Evolutionary conservation across 2,329 filamentous ascomycete genomes (phyloP).

Genomic region (Beauveria pseudobassiana): DNA sequence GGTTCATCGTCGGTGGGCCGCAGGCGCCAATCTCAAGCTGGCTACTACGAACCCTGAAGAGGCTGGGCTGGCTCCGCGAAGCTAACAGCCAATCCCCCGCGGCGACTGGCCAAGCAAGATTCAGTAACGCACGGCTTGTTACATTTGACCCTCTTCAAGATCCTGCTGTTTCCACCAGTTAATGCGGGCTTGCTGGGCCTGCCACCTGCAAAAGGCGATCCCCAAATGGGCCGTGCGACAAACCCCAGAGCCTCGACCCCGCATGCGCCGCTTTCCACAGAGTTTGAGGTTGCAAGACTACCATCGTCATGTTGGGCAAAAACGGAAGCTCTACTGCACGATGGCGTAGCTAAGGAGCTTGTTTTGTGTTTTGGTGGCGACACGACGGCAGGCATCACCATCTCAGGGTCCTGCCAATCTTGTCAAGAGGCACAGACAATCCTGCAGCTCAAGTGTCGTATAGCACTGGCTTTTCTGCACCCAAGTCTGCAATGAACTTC

Average conservation of each 20-base stretch:
- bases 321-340: constrained; percentile 2
- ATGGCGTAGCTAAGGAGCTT: neutral
- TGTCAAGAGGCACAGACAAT: neutral
- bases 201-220: neutral
- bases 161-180: neutral
- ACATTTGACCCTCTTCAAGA: constrained; percentile 14
- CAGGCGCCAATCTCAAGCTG: constrained; percentile 3
- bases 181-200: neutral
- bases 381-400: neutral
- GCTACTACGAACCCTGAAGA: constrained; percentile 1
- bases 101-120: neutral
- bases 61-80: neutral
- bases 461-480: neutral
- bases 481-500: neutral
- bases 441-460: neutral
- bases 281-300: neutral
- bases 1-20: constrained; percentile 1
- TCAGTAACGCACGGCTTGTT: neutral
- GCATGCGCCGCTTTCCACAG: neutral
- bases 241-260: constrained; percentile 7
- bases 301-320: neutral
- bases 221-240: constrained; percentile 6
- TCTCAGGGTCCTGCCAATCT: constrained; percentile 10
- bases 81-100: neutral
- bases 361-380: neutral